Base-by-base conservation (phyloP, 441 rosid genomes). In the Adansonia rubrostipa region DNA sequence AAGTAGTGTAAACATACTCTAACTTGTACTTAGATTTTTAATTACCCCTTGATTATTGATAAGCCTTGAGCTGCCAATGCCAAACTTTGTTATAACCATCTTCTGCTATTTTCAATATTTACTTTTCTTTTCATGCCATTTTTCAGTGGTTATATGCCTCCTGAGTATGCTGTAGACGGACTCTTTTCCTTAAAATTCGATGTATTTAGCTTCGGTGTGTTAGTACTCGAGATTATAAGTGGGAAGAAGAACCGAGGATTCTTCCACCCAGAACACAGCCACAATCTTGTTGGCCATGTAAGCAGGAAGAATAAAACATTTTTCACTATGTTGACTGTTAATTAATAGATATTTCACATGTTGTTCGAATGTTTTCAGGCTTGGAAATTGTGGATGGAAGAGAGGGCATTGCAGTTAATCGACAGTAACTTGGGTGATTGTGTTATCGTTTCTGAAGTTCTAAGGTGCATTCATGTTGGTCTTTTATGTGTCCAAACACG, bases 401-500 rank as follows among this genome's bases (percentile, higher is more conserved):
- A 36, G 33, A 80, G 36, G 66, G 79, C 75, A 74, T 22, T 75
- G 24, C 82, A 80, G 67, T 48, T 87, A 42, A 62, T 88, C 36
- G 89, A 85, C 75, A 22, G 75, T 22, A 67, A 67, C 33, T 56
- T 87, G 53, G 22, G 66, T 6, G 28, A 71, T 8, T 54, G 60
- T 73, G 65, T 54, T 80, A 65, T 81, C 0, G 47, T 51, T 9
- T 71, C 17, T 62, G 84, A 87, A 74, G 84, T 72, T 19, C 20
- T 79, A 72, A 84, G 85, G 79, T 79, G 88, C 79, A 61, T 86
- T 20, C 85, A 82, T 33, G 66, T 33, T 19, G 70, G 48, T n/a
- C 70, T 65, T 40, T 40, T 88, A 33, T 87, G 92, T 3, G 77
- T 84, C 73, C 86, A 88, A 62, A 85, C 84, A 19, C 66, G 83